These are phyloP conservation scores for Sextonia rubra DNA, from an alignment of 164 flowering plant species.

Conservation along the genomic window DNA sequence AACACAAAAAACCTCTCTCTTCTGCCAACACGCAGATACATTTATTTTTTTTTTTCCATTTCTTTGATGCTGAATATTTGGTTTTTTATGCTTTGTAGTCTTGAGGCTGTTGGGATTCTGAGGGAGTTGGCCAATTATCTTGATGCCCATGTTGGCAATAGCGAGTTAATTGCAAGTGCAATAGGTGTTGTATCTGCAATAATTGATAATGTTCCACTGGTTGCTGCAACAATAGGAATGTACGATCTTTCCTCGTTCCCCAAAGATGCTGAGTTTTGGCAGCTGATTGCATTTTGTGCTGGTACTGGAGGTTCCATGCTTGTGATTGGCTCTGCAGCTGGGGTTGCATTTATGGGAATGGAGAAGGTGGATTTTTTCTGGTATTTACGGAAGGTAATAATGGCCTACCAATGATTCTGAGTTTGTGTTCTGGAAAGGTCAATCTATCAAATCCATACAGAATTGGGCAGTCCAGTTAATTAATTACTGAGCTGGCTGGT, in stretches of 20 bases:
- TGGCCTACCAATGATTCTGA: too few species aligned
- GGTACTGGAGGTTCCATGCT: constrained; percentile 99
- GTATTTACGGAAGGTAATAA: constrained; percentile 84
- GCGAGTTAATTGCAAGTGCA: constrained; percentile 82
- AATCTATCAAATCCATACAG: too few species aligned
- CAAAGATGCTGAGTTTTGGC: constrained; percentile 94
- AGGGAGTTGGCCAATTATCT: constrained; percentile 90
- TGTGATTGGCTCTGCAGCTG: constrained; percentile 97
- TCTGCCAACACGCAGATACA: too few species aligned
- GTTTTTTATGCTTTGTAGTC: constrained; percentile 32
- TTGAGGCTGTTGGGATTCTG: constrained; percentile 93
- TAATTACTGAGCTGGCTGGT: too few species aligned
- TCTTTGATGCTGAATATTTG: not conserved
- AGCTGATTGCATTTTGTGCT: constrained; percentile 84
- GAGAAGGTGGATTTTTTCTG: constrained; percentile 97
- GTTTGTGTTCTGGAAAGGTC: too few species aligned
- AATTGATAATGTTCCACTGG: constrained; percentile 94
- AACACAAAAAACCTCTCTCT: too few species aligned
- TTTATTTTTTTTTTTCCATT: not conserved
- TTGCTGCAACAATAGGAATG: constrained; percentile 99
- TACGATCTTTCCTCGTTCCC: constrained; percentile 82
- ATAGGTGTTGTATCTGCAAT: constrained; percentile 90
- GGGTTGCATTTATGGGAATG: constrained; percentile 99
- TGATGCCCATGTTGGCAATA: constrained; percentile 74
- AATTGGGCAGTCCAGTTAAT: too few species aligned